A percentile compares a stretch with the other conserved stretches of the same genome.
phyloP scores from a whole-genome alignment of 257 asterid genomes.

The Salvia miltiorrhiza region DNA sequence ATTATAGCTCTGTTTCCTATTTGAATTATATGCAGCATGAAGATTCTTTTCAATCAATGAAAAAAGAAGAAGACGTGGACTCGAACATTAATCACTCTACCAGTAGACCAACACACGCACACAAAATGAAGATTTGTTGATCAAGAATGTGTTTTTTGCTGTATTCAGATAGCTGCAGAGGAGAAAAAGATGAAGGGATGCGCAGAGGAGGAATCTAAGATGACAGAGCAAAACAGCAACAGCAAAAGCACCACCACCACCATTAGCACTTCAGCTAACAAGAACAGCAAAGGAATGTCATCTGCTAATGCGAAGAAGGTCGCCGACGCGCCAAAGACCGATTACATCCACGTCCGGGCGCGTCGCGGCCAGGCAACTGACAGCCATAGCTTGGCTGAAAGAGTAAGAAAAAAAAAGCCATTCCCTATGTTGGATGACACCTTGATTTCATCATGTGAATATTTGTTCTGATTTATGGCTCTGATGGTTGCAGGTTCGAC shows the following conservation, averaged over 20 bases:
- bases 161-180: conserved; percentile 38
- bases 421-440: too few species aligned
- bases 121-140: too few species aligned
- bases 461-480: neutral
- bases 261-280: conserved; percentile 17
- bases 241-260: conserved; percentile 40
- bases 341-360: conserved; percentile 91
- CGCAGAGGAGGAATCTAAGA: conserved; percentile 47
- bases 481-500: conserved; percentile 52
- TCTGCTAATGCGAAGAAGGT: conserved; percentile 30
- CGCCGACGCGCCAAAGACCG: conserved; percentile 59
- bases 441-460: too few species aligned
- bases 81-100: too few species aligned
- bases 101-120: too few species aligned
- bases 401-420: conserved; percentile 45
- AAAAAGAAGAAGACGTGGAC: too few species aligned
- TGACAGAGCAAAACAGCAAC: conserved; percentile 43
- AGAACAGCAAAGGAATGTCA: conserved; percentile 24
- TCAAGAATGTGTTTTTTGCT: neutral
- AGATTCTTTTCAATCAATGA: too few species aligned
- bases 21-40: neutral
- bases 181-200: conserved; percentile 54
- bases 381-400: conserved; percentile 96
- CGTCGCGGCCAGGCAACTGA: conserved; percentile 98
- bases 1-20: neutral